Conservation (phyloP, 192 early-diverging fungal species). For the Blastocladiella britannica region DNA sequence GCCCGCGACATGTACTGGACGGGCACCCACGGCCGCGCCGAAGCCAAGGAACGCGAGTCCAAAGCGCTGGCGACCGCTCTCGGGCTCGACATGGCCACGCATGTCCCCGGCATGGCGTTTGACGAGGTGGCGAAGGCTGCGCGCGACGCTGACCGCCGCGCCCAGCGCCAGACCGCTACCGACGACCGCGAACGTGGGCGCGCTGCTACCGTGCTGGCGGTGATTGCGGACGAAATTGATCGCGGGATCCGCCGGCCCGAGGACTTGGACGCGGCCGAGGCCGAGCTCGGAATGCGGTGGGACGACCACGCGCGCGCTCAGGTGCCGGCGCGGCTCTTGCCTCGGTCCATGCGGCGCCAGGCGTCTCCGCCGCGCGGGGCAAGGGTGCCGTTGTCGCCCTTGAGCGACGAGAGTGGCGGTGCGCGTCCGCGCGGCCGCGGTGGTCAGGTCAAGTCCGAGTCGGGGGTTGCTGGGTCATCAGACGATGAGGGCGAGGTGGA, state of each 20-base stretch:
- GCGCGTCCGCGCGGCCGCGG: no score
- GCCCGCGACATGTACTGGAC: conserved; percentile 24
- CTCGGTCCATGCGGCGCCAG: conserved; percentile 1
- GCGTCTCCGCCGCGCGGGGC: neutral
- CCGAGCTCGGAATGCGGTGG: conserved; percentile 7
- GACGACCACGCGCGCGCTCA: conserved; percentile 6
- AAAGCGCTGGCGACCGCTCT: conserved; percentile 39
- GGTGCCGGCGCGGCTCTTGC: conserved; percentile 3
- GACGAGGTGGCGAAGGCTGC: conserved; percentile 25
- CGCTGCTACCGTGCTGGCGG: neutral
- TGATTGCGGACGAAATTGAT: conserved; percentile 1
- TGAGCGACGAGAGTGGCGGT: no score
- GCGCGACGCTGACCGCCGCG: conserved; percentile 8
- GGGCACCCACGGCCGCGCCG: conserved; percentile 48
- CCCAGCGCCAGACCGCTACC: conserved; percentile 8
- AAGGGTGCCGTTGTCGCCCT: neutral
- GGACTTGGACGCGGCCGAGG: conserved; percentile 3
- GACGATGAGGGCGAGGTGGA: no score
- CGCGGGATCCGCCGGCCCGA: conserved; percentile 4
- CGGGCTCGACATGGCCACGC: conserved; percentile 32
- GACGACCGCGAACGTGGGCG: conserved; percentile 13
- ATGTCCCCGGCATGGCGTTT: conserved; percentile 60
- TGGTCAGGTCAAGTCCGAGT: neutral
- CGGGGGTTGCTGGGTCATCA: neutral
- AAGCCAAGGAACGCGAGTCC: conserved; percentile 50